Conservation (phyloP, 306 rosid genomes). For the Pterocarpus santalinus region DNA sequence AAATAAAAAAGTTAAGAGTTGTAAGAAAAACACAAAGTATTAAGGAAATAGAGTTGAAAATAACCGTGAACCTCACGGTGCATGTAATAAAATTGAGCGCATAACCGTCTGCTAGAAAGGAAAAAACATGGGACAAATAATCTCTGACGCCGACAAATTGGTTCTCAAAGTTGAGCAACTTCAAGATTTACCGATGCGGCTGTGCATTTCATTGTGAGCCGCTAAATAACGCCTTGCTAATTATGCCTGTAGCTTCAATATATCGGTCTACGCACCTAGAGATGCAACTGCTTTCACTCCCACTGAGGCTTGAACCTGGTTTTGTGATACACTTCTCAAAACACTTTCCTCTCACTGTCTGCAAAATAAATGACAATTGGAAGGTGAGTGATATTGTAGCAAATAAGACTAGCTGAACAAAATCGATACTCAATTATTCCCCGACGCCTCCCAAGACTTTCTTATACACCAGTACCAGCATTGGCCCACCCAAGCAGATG, state of each 20-base stretch:
- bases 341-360: slow-evolving; percentile 90
- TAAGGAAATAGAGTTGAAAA: slow-evolving; percentile 3
- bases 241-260: slow-evolving; percentile 92
- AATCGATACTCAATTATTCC: not conserved
- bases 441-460: not conserved
- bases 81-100: slow-evolving; percentile 20
- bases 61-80: not conserved
- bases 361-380: slow-evolving; percentile 36
- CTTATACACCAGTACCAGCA: not conserved
- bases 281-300: slow-evolving; percentile 90
- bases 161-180: slow-evolving; percentile 33
- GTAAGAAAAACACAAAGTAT: slow-evolving; percentile 15
- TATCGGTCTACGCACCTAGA: slow-evolving; percentile 96
- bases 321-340: slow-evolving; percentile 91
- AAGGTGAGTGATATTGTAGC: not conserved
- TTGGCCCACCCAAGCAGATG: not conserved
- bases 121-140: slow-evolving; percentile 8
- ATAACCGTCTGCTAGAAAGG: not conserved
- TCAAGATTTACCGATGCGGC: not conserved
- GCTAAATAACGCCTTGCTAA: slow-evolving; percentile 78
- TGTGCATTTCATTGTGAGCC: slow-evolving; percentile 53
- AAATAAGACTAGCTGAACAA: not conserved
- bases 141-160: slow-evolving; percentile 27
- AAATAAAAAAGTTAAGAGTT: not conserved
- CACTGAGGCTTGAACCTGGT: slow-evolving; percentile 91